Percentiles rank a stretch among this genome's conserved stretches.
These are phyloP conservation scores for Dalechampia spathulata DNA, from an alignment of 441 rosid species.

Conservation along the genomic window DNA sequence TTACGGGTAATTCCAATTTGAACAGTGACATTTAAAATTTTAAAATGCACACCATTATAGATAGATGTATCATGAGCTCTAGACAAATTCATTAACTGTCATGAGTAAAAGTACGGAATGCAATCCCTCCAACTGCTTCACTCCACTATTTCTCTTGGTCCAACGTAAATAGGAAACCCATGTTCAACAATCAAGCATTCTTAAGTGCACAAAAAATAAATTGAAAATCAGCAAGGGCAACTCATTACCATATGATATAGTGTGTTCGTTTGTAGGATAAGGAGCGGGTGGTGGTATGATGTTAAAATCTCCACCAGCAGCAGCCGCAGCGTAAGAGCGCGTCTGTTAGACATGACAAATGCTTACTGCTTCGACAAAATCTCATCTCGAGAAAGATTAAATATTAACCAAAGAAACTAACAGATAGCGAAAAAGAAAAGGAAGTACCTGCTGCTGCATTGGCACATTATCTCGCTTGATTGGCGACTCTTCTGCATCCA, in stretches of 20 bases:
- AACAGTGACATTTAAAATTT: neutral
- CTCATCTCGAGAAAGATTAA: slow-evolving; percentile 39
- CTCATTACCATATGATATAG: slow-evolving; percentile 28
- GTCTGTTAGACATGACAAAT: slow-evolving; percentile 28
- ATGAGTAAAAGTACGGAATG: no score
- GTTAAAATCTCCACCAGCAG: slow-evolving; percentile 25
- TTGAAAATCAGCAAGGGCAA: neutral
- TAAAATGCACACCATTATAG: no score
- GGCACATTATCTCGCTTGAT: slow-evolving; percentile 25
- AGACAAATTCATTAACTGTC: no score
- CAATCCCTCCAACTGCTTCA: no score
- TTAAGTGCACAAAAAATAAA: neutral
- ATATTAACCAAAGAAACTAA: slow-evolving; percentile 10
- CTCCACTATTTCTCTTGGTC: no score
- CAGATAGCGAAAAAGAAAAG: neutral
- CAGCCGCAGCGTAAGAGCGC: slow-evolving; percentile 18
- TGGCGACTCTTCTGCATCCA: slow-evolving; percentile 44
- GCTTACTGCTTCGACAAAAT: slow-evolving; percentile 44
- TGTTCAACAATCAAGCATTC: neutral
- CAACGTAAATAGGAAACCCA: no score
- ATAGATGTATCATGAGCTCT: no score
- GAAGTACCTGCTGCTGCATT: slow-evolving; percentile 43
- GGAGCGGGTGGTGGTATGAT: slow-evolving; percentile 20
- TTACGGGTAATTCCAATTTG: neutral
- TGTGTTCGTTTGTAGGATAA: slow-evolving; percentile 26